phyloP scores from a whole-genome alignment of 257 asterid species.

The Capsicum chinense region DNA sequence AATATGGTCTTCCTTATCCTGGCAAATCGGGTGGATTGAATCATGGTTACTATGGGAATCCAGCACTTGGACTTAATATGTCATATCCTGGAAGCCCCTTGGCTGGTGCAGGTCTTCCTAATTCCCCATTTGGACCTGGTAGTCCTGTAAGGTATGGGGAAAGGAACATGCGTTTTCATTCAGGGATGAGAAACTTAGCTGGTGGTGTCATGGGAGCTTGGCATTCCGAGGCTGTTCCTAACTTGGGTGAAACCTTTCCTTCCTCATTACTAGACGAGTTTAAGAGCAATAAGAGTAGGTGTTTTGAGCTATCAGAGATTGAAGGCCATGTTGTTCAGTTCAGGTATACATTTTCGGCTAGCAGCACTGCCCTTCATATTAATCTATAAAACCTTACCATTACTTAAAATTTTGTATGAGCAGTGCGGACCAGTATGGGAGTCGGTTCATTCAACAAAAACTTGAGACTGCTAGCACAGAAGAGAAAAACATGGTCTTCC shows the following conservation, averaged over 20 bases:
- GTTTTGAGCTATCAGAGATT: constrained; percentile 76
- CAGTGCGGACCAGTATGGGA: constrained; percentile 88
- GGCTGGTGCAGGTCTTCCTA: constrained; percentile 48
- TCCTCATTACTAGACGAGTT: constrained; percentile 75
- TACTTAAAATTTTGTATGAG: constrained; percentile 27
- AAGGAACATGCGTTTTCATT: constrained; percentile 49
- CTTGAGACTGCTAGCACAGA: constrained; percentile 70
- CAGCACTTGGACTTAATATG: constrained; percentile 52
- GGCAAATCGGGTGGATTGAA: constrained; percentile 42
- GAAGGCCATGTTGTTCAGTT: constrained; percentile 87
- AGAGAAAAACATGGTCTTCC: constrained; percentile 81
- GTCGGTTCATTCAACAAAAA: constrained; percentile 87
- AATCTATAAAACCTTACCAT: constrained; percentile 8
- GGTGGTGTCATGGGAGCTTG: constrained; percentile 58
- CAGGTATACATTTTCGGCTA: constrained; percentile 52
- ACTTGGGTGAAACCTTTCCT: constrained; percentile 54
- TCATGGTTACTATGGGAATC: constrained; percentile 60
- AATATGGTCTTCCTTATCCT: constrained; percentile 50
- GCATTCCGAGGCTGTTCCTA: constrained; percentile 55
- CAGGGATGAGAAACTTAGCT: constrained; percentile 51
- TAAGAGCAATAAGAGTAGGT: constrained; percentile 68
- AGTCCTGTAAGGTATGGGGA: constrained; percentile 57
- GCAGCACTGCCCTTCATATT: background rate
- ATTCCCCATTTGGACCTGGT: constrained; percentile 54
- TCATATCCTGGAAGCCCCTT: constrained; percentile 60